Percentiles rank a stretch among this genome's conserved stretches.
Conservation (phyloP, 2,329 filamentous ascomycete species). For the Paraphaeosphaeria sporulosa region DNA sequence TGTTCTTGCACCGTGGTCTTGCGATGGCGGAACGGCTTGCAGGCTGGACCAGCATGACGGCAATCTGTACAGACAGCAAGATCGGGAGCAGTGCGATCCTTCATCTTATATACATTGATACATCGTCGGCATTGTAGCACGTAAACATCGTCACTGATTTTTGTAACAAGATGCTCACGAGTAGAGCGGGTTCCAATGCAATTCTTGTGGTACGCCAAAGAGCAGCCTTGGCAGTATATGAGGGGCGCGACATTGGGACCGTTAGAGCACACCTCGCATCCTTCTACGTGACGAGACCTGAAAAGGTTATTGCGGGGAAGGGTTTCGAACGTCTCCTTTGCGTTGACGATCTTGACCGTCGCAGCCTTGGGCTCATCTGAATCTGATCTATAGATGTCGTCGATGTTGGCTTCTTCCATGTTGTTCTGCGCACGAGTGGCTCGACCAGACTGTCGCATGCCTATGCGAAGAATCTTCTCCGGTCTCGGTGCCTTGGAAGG, state of each 20-base stretch:
- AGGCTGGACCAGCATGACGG: conserved; percentile 70
- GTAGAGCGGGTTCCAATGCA: conserved; percentile 78
- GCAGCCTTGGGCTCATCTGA: conserved; percentile 47
- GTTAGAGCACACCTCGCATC: conserved; percentile 76
- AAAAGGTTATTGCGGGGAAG: conserved; percentile 72
- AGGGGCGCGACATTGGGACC: conserved; percentile 70
- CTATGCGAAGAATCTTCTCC: conserved; percentile 31
- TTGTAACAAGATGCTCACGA: conserved; percentile 90
- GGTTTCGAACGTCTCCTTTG: conserved; percentile 74
- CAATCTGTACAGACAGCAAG: conserved; percentile 78
- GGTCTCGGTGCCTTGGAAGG: conserved; percentile 17
- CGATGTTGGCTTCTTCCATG: conserved; percentile 65
- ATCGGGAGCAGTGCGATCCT: conserved; percentile 73
- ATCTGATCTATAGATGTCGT: conserved; percentile 63
- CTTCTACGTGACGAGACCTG: conserved; percentile 69
- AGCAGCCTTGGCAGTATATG: conserved; percentile 91
- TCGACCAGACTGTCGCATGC: conserved; percentile 55
- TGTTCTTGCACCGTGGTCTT: conserved; percentile 83
- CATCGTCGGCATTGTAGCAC: conserved; percentile 91
- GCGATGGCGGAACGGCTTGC: conserved; percentile 74
- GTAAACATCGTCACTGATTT: conserved; percentile 77
- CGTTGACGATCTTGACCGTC: conserved; percentile 65
- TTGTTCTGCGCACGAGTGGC: conserved; percentile 55
- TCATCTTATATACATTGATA: conserved; percentile 71
- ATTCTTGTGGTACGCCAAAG: conserved; percentile 78